Base-by-base conservation (phyloP, 306 rosid species). In the apple (Malus domestica) region DNA sequence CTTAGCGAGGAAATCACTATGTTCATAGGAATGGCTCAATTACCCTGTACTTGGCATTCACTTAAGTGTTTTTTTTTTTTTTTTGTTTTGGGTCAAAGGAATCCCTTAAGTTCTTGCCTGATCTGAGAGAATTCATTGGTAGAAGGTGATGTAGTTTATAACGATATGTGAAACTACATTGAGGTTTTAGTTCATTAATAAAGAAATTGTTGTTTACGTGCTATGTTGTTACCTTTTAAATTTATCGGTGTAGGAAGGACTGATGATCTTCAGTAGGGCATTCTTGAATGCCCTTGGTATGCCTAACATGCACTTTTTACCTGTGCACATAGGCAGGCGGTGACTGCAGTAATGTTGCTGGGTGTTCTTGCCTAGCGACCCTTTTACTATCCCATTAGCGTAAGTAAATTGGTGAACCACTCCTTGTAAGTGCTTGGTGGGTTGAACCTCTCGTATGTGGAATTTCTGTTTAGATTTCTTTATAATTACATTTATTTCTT, bases 311-410 rank as follows among this genome's bases (percentile, higher is more conserved):
- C 30, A 63, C 27, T 62, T 52, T 73, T 35, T 54, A 74, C 29
- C 67, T 64, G 63, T 74, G 52, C 80, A 78, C 79, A 5, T 51
- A 51, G 55, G 27, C 77, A 74, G 74, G 68, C 62, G 77, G 40
- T 73, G 77, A 73, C 68, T 57, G 16, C 77, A 73, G 68, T 73
- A 25, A 59, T 73, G 61, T 74, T 74, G 70, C 70, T 62, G 70
- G 78, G 78, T 74, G 78, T 62, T 74, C 70, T 77, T 76, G 73
- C 76, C 67, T 79, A 62, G 73, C 75, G 82, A 72, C 71, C 42
- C 74, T 49, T 73, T 74, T 81, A 64, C 72, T 75, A 68, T 68
- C 66, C 67, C 76, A 80, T 80, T 77, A 70, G 45, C 58, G 75
- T 42, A 64, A 72, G 72, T 83, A 46, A 67, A 75, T 32, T 45